These are phyloP conservation scores for Zhuliangozyma blackwelliae DNA, from an alignment of 1,139 yeast genomes.

Conservation along the genomic window DNA sequence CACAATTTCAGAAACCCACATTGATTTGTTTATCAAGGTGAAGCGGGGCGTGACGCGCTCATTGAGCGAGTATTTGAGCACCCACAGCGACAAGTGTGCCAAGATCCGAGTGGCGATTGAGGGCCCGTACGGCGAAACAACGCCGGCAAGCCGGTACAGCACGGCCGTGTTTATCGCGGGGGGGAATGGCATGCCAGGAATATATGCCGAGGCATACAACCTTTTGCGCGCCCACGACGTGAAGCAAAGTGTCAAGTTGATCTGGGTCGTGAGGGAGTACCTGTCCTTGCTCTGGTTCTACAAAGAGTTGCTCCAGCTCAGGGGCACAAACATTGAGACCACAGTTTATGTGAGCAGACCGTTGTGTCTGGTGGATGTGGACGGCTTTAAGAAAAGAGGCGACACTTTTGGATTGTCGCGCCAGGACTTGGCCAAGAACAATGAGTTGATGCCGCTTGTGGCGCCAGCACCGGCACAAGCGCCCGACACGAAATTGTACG, in stretches of 20 bases:
- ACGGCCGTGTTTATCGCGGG: constrained; percentile 37
- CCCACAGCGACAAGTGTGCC: constrained; percentile 20
- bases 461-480: not conserved
- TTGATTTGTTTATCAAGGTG: constrained; percentile 30
- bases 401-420: too few relatives aligned
- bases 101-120: constrained; percentile 38
- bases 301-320: constrained; percentile 40
- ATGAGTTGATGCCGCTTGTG: not conserved
- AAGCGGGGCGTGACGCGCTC: constrained; percentile 37
- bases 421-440: not conserved
- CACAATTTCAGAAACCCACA: constrained; percentile 17
- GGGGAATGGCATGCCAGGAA: constrained; percentile 44
- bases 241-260: constrained; percentile 30
- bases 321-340: constrained; percentile 25
- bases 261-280: constrained; percentile 51
- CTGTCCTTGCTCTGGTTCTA: constrained; percentile 46
- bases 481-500: constrained; percentile 1
- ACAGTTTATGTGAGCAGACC: constrained; percentile 46
- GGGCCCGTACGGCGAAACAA: constrained; percentile 39
- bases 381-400: too few relatives aligned
- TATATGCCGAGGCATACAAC: constrained; percentile 34
- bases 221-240: constrained; percentile 11
- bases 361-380: not conserved
- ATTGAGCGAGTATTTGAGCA: constrained; percentile 24
- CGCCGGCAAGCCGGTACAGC: constrained; percentile 26